Evolutionary conservation across 352 stramenopile species (phyloP), one percentile per base, ranked within the genome.

Genomic region (Blastocystis sp.): DNA sequence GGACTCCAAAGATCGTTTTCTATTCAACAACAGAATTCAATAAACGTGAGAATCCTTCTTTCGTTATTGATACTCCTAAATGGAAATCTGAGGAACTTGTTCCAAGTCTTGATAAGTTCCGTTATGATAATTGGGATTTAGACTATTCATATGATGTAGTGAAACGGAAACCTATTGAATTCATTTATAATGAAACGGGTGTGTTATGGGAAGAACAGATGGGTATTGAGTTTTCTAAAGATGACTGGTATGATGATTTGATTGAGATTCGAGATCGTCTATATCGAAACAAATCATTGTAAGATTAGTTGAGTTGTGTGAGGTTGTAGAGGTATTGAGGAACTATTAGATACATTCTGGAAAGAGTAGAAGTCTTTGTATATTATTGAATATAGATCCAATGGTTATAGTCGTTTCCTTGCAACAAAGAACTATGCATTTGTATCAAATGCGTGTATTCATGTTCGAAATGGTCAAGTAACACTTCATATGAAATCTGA

Each of bases 351-450:
- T 12, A 75, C 0, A 43, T 75, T 75, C n/a, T 75, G 65, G 65
- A 75, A 75, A 24, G 65, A 75, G 65, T 75, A 21, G 16, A 21
- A 35, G 6, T 0, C 21, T 54, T 54, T 9, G 65, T 6, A n/a
- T 14, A 6, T 7, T 37, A 14, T 14, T 21, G 32, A 51, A 7
- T 16, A 43, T 54, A 75, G 65, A 37, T 75, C 65, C 14, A 75
- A 75, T 19, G 65, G 65, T n/a, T 75, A 75, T 37, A 75, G 65
- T 51, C 65, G 65, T n/a, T 52, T 75, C 43, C 52, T 75, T n/a
- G 6, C 9, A 11, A 75, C 65, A 6, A 75, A 75, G 65, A 52
- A 75, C 65, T 75, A 51, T 46, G 65, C 39, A 46, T 75, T 75
- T 54, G 65, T 75, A 12, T 75, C 65, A 0, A 75, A 75, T 24